Base-by-base conservation (phyloP, 2,329 filamentous ascomycete species). In the Thyridium curvatum region DNA sequence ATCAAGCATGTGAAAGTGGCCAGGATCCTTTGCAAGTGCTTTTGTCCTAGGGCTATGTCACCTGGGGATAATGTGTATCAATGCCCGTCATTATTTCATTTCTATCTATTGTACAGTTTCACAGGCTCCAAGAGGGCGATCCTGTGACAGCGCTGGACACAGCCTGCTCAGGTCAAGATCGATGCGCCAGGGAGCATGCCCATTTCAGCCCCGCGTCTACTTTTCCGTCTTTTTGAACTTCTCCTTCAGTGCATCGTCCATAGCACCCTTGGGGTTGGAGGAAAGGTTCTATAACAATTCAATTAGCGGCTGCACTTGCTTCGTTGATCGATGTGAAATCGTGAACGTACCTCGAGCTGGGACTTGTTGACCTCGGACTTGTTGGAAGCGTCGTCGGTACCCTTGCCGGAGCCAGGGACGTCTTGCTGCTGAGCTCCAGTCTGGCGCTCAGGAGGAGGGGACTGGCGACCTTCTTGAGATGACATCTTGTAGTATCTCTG, bases 371-470 rank as follows among this genome's bases (percentile, higher is more conserved):
- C 66, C 32, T 70, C 56, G 39, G 71, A 61, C 61, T 79, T 74
- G 55, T 76, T 64, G 46, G 71, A 54, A 10, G 70, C 66, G 33
- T 78, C 66, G 46, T 79, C 66, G 51, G 74, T 68, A 35, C 75
- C 74, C 50, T 79, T 71, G 41, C 79, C 77, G 1, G 69, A 64
- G n/a, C 61, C 75, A 3, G 79, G 70, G 12, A 73, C 55, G 8
- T 75, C 76, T 46, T 76, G 65, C 42, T 77, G 62, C 66, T 93
- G 86, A 40, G 68, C 62, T 43, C 76, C 81, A 30, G 71, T 66
- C 64, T 87, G 85, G 49, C 60, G 57, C 66, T 86, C 79, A 18
- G 86, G 85, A 38, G 80, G 67, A 45, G 88, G 89, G 26, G 88
- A 94, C 65, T 94, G 76, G 56, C 82, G 81, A 59, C 86, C 84